A percentile compares a stretch with the other conserved stretches of the same genome.
These are phyloP conservation scores for Aspergillus incahuasiensis DNA, from an alignment of 495 filamentous ascomycete genomes.

Conservation along the genomic window DNA sequence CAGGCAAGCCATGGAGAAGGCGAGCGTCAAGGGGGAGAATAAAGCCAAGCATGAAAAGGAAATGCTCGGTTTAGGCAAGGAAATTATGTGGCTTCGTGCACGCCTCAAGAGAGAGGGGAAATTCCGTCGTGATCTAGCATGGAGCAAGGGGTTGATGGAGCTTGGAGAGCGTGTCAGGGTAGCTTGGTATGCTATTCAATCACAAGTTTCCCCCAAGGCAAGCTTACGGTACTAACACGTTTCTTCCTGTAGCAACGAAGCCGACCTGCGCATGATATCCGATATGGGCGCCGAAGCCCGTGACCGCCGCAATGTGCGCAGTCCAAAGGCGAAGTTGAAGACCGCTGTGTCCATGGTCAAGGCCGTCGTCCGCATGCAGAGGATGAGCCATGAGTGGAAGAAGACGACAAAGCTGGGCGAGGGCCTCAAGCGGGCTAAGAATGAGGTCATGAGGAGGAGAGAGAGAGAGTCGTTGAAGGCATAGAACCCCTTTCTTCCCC, in stretches of 20 bases:
- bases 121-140: constrained; percentile 71
- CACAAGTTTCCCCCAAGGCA: constrained; percentile 2
- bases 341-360: constrained; percentile 49
- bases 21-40: constrained; percentile 35
- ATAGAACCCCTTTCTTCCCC: not conserved
- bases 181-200: constrained; percentile 67
- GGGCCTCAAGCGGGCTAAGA: constrained; percentile 42
- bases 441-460: constrained; percentile 38
- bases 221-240: constrained; percentile 22
- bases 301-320: constrained; percentile 26
- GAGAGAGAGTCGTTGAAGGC: constrained; percentile 26
- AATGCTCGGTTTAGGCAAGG: constrained; percentile 74
- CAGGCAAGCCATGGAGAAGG: constrained; percentile 47
- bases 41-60: constrained; percentile 69
- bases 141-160: constrained; percentile 77
- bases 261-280: constrained; percentile 76
- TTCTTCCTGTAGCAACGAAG: constrained; percentile 68
- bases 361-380: constrained; percentile 52
- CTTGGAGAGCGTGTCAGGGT: constrained; percentile 65
- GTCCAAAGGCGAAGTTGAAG: constrained; percentile 43
- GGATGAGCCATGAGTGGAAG: constrained; percentile 48
- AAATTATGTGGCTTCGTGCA: constrained; percentile 84
- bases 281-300: constrained; percentile 64
- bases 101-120: constrained; percentile 72
- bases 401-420: constrained; percentile 43